Evolutionary conservation across 768 basidiomycete species (phyloP).

Genomic region (Russula brevipes): DNA sequence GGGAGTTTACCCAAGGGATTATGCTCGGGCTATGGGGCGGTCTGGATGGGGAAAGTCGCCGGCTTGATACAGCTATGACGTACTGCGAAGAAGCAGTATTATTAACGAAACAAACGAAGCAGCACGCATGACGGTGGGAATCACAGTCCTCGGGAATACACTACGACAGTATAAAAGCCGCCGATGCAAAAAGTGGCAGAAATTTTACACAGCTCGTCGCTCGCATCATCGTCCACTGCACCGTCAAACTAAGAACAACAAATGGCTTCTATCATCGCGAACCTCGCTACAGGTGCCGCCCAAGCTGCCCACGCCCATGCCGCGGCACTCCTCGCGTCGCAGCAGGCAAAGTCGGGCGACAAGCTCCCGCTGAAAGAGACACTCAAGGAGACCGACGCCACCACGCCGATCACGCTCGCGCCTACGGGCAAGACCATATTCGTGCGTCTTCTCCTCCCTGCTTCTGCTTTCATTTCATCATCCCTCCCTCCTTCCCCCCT

Average conservation of each 20-base stretch:
- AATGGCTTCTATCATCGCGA: slow-evolving; percentile 13
- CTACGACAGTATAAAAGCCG: too few species aligned
- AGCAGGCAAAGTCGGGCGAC: slow-evolving; percentile 21
- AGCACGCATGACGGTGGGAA: neutral
- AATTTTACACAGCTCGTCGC: too few species aligned
- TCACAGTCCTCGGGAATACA: too few species aligned
- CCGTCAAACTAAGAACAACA: neutral
- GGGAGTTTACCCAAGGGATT: too few species aligned
- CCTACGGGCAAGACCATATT: slow-evolving; percentile 21
- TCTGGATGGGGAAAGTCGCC: too few species aligned
- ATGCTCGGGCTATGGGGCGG: too few species aligned
- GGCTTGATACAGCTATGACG: neutral
- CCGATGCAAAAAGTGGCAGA: too few species aligned
- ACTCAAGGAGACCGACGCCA: slow-evolving; percentile 22
- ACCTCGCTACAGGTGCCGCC: neutral
- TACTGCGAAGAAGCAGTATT: neutral
- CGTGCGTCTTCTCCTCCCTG: slow-evolving; percentile 5
- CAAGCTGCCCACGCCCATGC: slow-evolving; percentile 21
- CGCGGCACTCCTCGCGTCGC: slow-evolving; percentile 8
- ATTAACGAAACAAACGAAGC: neutral
- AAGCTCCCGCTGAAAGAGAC: slow-evolving; percentile 17
- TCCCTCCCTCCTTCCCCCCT: neutral
- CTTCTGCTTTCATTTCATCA: neutral
- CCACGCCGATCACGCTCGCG: slow-evolving; percentile 4
- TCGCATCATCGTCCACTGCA: too few species aligned